Conservation (phyloP, 345 rosid genomes). For the Mercurialis annua region DNA sequence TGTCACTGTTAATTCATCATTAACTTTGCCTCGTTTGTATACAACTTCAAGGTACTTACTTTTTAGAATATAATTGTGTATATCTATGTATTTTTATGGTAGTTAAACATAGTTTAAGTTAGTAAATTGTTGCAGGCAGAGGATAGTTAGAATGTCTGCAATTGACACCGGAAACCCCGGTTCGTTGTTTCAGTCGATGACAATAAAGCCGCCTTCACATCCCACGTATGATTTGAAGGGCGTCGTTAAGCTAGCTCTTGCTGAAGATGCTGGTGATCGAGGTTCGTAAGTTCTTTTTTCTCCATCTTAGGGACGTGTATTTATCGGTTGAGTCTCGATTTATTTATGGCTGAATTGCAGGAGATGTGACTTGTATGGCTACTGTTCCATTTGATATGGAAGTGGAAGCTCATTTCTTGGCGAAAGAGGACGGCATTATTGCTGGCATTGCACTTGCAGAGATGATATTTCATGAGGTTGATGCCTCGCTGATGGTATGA, state of each 20-base stretch:
- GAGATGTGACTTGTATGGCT: conserved; percentile 94
- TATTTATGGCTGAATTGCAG: conserved; percentile 38
- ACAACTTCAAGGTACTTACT: conserved; percentile 42
- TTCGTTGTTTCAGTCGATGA: conserved; percentile 37
- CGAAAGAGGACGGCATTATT: conserved; percentile 84
- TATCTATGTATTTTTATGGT: neutral
- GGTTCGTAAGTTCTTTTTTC: conserved; percentile 38
- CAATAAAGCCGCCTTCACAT: conserved; percentile 79
- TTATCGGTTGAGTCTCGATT: neutral
- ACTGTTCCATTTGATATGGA: conserved; percentile 79
- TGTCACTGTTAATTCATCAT: conserved; percentile 35
- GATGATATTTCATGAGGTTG: conserved; percentile 80
- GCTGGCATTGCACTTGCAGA: conserved; percentile 83
- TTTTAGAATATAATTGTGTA: neutral
- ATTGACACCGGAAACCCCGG: conserved; percentile 24
- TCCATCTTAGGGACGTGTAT: neutral
- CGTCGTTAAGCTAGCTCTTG: conserved; percentile 63
- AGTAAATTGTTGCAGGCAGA: conserved; percentile 11
- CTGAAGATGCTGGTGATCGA: conserved; percentile 91
- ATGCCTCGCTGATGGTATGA: conserved; percentile 75
- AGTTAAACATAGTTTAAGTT: neutral
- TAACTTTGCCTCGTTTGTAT: conserved; percentile 31
- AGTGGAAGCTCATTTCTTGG: conserved; percentile 90
- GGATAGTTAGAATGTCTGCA: conserved; percentile 24
- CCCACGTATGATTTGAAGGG: conserved; percentile 85